Evolutionary conservation across 257 asterid species (phyloP), one percentile per base, ranked within the genome.

Genomic region (Solanum paucissectum): DNA sequence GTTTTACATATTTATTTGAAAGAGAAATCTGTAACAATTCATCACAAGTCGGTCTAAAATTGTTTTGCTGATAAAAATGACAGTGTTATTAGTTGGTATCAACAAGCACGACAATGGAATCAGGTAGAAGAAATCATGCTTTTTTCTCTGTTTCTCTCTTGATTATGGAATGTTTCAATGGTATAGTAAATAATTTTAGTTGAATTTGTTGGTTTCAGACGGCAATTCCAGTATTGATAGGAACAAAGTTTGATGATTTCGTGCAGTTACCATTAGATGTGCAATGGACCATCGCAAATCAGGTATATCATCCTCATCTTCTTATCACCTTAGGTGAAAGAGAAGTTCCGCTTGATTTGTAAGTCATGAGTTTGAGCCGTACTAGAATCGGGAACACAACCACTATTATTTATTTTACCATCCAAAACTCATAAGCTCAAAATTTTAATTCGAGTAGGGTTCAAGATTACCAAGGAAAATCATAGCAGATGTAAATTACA

Each of bases 191-290:
- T 25, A 10, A 21, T 71, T 36, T 29, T 20, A 36, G n/a, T 13
- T 68, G 7, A 20, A 9, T 68, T 89, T 62, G 14, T 27, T 76
- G 7, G 84, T 87, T 21, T 92, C 95, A 96, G 98, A 93, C 90
- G 21, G 98, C 98, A 84, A 93, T 96, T 88, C 97, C 98, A 77
- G 94, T 96, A 42, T 21, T 96, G 75, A 90, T 96, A 62, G 99
- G 99, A 87, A 96, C 99, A 74, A 96, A 96, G 91, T 96, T 96
- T 55, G 99, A 96, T 88, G 99, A 96, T 42, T 96, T 96, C 25
- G 92, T 96, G 83, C 95, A 94, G 90, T 88, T 96, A 52, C 98
- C 98, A 77, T 86, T 93, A 34, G 95, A 94, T 89, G 33, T 96
- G 89, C 99, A 96, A 88, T 96, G 98, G 98, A 89, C 98, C 83